phyloP scores from a whole-genome alignment of 768 basidiomycete genomes.

The Antrodiella citrinella region DNA sequence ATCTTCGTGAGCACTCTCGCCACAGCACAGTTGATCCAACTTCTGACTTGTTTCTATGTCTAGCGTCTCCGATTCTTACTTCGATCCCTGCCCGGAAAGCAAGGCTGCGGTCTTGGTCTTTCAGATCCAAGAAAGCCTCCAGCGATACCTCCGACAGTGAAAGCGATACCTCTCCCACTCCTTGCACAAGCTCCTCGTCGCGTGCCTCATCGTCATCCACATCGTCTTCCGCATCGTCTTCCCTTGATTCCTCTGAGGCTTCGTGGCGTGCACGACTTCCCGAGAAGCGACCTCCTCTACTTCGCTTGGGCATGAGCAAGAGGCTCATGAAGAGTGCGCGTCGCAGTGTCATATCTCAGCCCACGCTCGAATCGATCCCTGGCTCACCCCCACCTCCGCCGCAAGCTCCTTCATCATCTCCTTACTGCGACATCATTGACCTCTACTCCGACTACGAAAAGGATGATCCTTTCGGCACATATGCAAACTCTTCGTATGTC shows the following conservation, averaged over 20 bases:
- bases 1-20: slow-evolving; percentile 4
- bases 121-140: neutral
- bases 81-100: neutral
- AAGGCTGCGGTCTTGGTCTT: neutral
- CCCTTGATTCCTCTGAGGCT: slow-evolving; percentile 2
- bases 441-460: neutral
- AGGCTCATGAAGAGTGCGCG: neutral
- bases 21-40: too few species aligned
- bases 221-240: neutral
- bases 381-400: slow-evolving; percentile 9
- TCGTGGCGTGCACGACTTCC: slow-evolving; percentile 11
- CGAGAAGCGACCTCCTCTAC: slow-evolving; percentile 7
- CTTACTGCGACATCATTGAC: neutral
- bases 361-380: slow-evolving; percentile 11
- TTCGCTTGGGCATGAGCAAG: slow-evolving; percentile 4
- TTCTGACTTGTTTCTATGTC: neutral
- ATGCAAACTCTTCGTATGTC: neutral
- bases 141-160: neutral
- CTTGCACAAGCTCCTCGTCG: neutral
- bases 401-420: neutral
- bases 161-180: neutral
- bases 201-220: slow-evolving; percentile 5
- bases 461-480: neutral
- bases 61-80: neutral
- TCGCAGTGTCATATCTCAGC: neutral